Base-by-base conservation (phyloP, 805 yeast species). In the Candida railenensis region DNA sequence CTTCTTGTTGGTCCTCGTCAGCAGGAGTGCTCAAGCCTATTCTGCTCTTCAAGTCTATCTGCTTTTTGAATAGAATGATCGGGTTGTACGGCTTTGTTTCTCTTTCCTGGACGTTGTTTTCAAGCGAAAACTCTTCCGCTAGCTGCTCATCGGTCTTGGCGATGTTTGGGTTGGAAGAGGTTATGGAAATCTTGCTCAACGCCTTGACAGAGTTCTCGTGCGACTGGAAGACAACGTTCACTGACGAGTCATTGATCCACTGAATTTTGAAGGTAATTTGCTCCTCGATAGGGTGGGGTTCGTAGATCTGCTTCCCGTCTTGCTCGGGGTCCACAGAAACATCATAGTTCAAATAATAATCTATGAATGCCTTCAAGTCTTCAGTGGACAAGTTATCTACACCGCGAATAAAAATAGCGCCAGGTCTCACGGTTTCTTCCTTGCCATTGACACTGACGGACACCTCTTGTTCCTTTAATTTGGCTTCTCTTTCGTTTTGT, bases 191-290 rank as follows among this genome's bases (percentile, higher is more conserved):
- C 3, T 57, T 53, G 1, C 55, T 59, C 40, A 78, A 65, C 2
- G 74, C 77, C 34, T 61, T 59, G 15, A 54, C 55, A 2, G 79
- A 70, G 11, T 65, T 71, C 32, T 68, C 73, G 46, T 70, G 69
- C 38, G 72, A 66, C 38, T 69, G 68, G 57, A 82, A 84, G 3
- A 73, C 78, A n/a, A 82, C 56, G 50, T 80, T 81, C 33, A 83
- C 72, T 2, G 80, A 68, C 16, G 77, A 56, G 58, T 85, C 91
- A 57, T 85, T 80, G 34, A 85, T 73, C 91, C 91, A 85, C 55
- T 83, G 81, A 22, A 83, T 61, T 22, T 66, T 63, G 58, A 73
- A 80, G 53, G 62, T 67, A 18, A 74, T 48, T 36, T 63, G 64
- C 2, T 57, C 55, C 40, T 59, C 64, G 18, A 53, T 45, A 15